phyloP scores from a whole-genome alignment of 371 early-diverging fungal species.

The Apophysomyces elegans region DNA sequence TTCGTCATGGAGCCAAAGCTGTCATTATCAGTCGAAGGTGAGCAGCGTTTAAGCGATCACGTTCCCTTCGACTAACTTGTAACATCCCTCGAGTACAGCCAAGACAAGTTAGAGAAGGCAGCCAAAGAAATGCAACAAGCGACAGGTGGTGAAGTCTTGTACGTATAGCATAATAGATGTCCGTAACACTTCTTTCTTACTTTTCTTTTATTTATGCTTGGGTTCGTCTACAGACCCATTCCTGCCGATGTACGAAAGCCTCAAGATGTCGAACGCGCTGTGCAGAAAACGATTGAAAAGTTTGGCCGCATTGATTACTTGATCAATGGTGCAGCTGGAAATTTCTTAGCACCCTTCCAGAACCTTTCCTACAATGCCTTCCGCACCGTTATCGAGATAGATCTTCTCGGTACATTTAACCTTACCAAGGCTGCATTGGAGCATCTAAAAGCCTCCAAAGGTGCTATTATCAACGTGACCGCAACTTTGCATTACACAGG shows the following conservation, averaged over 20 bases:
- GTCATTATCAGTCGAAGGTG: conserved; percentile 69
- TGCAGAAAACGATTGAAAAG: conserved; percentile 62
- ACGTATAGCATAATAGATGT: conserved; percentile 10
- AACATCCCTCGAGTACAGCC: conserved; percentile 18
- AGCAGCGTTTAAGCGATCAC: neutral
- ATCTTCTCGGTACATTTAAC: conserved; percentile 67
- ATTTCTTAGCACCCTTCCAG: conserved; percentile 75
- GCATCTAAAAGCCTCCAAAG: conserved; percentile 71
- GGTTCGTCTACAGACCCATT: conserved; percentile 35
- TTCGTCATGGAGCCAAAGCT: conserved; percentile 76
- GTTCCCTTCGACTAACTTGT: neutral
- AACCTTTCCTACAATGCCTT: conserved; percentile 77
- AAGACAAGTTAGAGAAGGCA: conserved; percentile 67
- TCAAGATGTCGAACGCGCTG: conserved; percentile 64
- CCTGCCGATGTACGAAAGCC: conserved; percentile 72
- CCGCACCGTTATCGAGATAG: conserved; percentile 65
- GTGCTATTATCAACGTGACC: conserved; percentile 68
- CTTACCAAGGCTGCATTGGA: conserved; percentile 76
- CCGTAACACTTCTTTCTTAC: too few relatives aligned
- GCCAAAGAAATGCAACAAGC: conserved; percentile 67
- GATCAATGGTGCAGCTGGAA: conserved; percentile 76
- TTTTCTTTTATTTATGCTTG: neutral
- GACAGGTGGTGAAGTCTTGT: conserved; percentile 62
- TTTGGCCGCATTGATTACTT: conserved; percentile 75
- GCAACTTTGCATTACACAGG: conserved; percentile 72